Evolutionary conservation across 148 eudicot genomes (phyloP), one percentile per base, ranked within the genome.

Genomic region (Pharnaceum exiguum): DNA sequence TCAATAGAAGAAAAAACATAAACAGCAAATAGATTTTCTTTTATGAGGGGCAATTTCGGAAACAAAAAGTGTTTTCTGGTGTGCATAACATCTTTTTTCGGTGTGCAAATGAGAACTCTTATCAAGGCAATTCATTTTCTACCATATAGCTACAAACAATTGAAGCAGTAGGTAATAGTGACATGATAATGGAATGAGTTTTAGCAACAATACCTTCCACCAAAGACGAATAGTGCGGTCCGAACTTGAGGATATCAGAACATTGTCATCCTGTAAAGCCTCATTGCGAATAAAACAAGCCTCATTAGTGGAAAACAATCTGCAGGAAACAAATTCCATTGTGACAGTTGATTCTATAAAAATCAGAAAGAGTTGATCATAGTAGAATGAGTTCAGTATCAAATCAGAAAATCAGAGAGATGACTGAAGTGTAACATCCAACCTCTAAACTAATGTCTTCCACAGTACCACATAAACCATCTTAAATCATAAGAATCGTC

Each of bases 181-280:
- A n/a, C n/a, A n/a, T n/a, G n/a, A n/a, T n/a, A n/a, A n/a, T n/a
- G n/a, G n/a, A n/a, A n/a, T n/a, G n/a, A n/a, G n/a, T n/a, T n/a
- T n/a, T n/a, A n/a, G 26, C 3, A 3, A 67, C 10, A 31, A 42
- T 81, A 87, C 95, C 95, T 87, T 84, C 74, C 73, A 79, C 95
- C 90, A 87, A 49, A 87, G 77, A 23, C 95, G 87, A 40, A 87
- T 82, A 3, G 77, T 65, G 51, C 69, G 90, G 64, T 84, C 95
- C 62, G 46, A 65, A 64, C 91, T 84, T 73, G 96, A 87, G 48
- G 96, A 79, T 36, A 84, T 56, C 69, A 87, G 61, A 54, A 77
- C 62, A 67, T 67, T 73, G 29, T 76, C 83, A 64, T 72, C 52
- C 46, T 59, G 52, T 54, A 67, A 79, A 22, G 65, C 51, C 47